Conservation (phyloP, 257 asterid species). For the Salvia splendens region DNA sequence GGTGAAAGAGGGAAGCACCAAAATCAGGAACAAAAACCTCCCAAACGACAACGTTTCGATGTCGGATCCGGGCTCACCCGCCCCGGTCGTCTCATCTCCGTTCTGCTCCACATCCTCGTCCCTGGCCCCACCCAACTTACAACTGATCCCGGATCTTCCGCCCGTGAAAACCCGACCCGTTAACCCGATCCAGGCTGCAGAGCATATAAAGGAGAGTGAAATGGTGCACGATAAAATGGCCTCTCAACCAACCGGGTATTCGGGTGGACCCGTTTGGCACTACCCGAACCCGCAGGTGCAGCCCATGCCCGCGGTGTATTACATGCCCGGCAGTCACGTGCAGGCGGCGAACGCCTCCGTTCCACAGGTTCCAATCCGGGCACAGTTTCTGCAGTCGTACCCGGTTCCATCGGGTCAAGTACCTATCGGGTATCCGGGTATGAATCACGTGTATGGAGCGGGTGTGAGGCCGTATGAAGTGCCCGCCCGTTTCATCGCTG, state of each 20-base stretch:
- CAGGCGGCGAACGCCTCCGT: conserved; percentile 49
- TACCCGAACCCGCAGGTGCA: conserved; percentile 62
- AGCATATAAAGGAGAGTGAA: conserved; percentile 40
- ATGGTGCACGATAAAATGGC: conserved; percentile 38
- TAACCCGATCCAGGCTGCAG: conserved; percentile 38
- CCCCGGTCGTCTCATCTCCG: conserved; percentile 61
- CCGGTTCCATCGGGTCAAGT: conserved; percentile 57
- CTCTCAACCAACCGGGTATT: conserved; percentile 48
- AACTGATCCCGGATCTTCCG: conserved; percentile 73
- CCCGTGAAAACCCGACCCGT: conserved; percentile 68
- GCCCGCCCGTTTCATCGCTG: conserved; percentile 46
- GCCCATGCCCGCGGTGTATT: conserved; percentile 62
- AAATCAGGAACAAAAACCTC: conserved; percentile 34
- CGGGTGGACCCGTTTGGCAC: conserved; percentile 67
- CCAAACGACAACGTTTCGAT: conserved; percentile 48
- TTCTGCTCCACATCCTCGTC: conserved; percentile 74
- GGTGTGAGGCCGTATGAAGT: conserved; percentile 59
- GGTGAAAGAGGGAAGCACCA: conserved; percentile 38
- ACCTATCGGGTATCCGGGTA: conserved; percentile 59
- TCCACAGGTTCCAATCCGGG: conserved; percentile 47
- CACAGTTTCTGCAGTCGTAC: conserved; percentile 51
- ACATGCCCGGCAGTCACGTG: conserved; percentile 51
- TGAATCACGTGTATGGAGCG: conserved; percentile 56
- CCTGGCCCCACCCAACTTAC: conserved; percentile 51
- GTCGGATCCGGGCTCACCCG: conserved; percentile 89